Evolutionary conservation across 23 red algal genomes (phyloP).

Genomic region (Gracilaria domingensis): DNA sequence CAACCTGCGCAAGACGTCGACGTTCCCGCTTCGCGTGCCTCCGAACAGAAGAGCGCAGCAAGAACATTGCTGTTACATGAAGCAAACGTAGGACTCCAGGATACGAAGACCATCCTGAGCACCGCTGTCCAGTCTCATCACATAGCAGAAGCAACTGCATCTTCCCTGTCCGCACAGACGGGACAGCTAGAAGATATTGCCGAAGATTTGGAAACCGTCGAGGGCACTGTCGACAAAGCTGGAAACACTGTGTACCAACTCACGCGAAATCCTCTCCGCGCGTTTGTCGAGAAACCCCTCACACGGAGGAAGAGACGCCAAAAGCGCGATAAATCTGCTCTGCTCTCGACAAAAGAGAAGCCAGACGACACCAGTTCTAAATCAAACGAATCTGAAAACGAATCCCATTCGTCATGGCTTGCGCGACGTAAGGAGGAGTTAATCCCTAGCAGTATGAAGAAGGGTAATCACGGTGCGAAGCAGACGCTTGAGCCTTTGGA

Average conservation of each 20-base stretch:
- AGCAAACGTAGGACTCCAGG: constrained; percentile 1
- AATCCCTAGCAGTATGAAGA: background rate
- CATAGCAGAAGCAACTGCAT: constrained; percentile 9
- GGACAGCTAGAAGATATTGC: constrained; percentile 33
- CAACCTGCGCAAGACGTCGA: background rate
- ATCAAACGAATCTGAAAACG: background rate
- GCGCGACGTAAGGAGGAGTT: constrained; percentile 26
- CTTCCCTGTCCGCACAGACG: constrained; percentile 3
- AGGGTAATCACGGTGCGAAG: background rate
- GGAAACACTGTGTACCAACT: constrained; percentile 23
- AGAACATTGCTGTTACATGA: constrained; percentile 16
- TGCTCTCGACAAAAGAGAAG: background rate
- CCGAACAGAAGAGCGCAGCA: background rate
- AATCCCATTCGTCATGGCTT: constrained; percentile 7
- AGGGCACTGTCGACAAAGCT: background rate
- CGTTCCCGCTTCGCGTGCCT: background rate
- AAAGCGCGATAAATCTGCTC: background rate
- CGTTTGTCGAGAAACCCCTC: constrained; percentile 14
- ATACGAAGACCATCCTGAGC: background rate
- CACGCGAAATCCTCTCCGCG: constrained; percentile 14
- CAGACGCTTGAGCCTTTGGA: background rate
- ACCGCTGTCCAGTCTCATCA: constrained; percentile 6
- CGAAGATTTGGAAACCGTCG: background rate
- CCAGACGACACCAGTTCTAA: background rate
- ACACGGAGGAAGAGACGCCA: constrained; percentile 3